Base-by-base conservation (phyloP, 495 filamentous ascomycete genomes). In the Xylaria telfairii region DNA sequence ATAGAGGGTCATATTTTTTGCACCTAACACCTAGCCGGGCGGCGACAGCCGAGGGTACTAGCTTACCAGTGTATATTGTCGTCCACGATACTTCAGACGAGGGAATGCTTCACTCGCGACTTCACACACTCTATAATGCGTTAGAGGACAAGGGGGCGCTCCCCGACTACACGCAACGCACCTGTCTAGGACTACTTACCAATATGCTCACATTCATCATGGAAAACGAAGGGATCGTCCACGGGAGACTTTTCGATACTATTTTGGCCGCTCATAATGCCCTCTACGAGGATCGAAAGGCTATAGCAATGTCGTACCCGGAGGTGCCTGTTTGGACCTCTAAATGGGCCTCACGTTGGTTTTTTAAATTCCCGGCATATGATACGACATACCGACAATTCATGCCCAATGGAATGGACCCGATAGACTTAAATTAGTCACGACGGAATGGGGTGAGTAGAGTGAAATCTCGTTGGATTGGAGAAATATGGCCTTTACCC, bases 31-130 rank as follows among this genome's bases (percentile, higher is more conserved):
- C 61, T 2, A 49, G 61, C 10, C 19, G 12, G 28, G 19, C 7
- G 42, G 39, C 61, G 21, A 4, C 61, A 15, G 21, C 24, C 1
- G 17, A 6, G 7, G 61, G 42, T 12, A 17, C 8, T 6, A 1
- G 34, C 4, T 2, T n/a, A 2, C 21, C 42, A n/a, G 24, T 34
- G 24, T 46, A 42, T 64, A 19, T 64, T 21, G 6, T 42, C 12
- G 13, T 9, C 19, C 1, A 0, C 1, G 5, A 19, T 32, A 6
- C 2, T 0, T 3, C 4, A 0, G 10, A 0, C 1, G 17, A n/a
- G 0, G 21, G 4, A 6, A 17, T 2, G 4, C 6, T 47, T 17
- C 0, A 3, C 1, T 10, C 37, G 44, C 0, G 3, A 6, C 42
- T 42, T 19, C 4, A 9, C 61, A 1, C 2, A 7, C 0, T 64